Percentiles rank a stretch among this genome's conserved stretches.
Conservation (phyloP, 1,284 basidiomycete species). For the Malassezia pachydermatis region DNA sequence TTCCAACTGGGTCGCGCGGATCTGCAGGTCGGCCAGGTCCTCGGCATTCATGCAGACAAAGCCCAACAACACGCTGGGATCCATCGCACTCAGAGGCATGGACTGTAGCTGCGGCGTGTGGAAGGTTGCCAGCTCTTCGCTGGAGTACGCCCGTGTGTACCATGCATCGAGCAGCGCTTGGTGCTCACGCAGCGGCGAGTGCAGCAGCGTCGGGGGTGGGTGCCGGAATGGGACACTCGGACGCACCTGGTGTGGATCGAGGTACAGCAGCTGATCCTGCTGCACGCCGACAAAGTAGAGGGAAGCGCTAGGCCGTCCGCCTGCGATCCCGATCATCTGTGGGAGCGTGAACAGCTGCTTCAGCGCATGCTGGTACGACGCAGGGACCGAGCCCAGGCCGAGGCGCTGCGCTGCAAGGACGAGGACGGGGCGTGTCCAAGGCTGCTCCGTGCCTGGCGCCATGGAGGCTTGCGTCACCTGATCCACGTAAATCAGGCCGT, state of each 20-base stretch:
- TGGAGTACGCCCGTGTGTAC: conserved; percentile 58
- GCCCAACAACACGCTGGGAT: conserved; percentile 92
- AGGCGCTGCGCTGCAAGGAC: conserved; percentile 76
- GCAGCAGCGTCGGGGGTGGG: conserved; percentile 50
- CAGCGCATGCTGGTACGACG: conserved; percentile 83
- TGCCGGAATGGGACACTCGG: conserved; percentile 66
- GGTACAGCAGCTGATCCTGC: conserved; percentile 63
- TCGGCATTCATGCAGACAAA: conserved; percentile 72
- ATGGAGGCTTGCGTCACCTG: conserved; percentile 71
- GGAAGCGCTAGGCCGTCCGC: conserved; percentile 83
- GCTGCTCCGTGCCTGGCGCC: neutral
- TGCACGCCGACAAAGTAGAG: conserved; percentile 96
- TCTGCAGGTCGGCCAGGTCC: conserved; percentile 73
- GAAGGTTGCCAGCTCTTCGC: conserved; percentile 68
- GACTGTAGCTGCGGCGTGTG: conserved; percentile 87
- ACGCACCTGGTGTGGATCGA: conserved; percentile 85
- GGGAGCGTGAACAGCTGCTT: conserved; percentile 85
- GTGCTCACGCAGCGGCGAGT: conserved; percentile 31
- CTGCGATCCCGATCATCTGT: conserved; percentile 89
- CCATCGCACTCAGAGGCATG: conserved; percentile 79
- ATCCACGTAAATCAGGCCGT: conserved; percentile 71
- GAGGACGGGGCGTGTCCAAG: conserved; percentile 60
- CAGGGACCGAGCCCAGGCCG: conserved; percentile 84
- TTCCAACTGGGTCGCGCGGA: conserved; percentile 50
- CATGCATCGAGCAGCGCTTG: conserved; percentile 51